Conservation (phyloP, 495 filamentous ascomycete species). For the Penicillium argentinense region DNA sequence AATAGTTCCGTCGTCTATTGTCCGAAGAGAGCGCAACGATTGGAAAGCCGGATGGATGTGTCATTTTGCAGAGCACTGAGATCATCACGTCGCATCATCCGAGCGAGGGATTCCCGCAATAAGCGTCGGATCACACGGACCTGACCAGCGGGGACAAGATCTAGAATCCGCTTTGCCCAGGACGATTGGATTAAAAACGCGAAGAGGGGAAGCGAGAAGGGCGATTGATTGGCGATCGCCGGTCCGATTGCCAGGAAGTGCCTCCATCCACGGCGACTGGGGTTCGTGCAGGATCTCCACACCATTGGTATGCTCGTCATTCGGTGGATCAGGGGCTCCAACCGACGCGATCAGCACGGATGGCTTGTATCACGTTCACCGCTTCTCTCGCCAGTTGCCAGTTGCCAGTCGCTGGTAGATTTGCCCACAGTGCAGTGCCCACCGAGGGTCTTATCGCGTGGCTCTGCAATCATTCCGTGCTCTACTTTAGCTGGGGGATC, state of each 20-base stretch:
- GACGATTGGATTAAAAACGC: not conserved
- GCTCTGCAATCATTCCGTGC: not conserved
- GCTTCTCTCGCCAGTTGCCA: conserved; percentile 21
- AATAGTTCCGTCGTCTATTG: not conserved
- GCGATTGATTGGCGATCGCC: conserved; percentile 15
- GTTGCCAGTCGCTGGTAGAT: too few relatives aligned
- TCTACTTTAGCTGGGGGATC: too few relatives aligned
- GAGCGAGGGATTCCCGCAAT: conserved; percentile 1
- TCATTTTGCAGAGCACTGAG: conserved; percentile 8
- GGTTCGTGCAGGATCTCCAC: conserved; percentile 27
- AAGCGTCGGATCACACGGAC: conserved; percentile 4
- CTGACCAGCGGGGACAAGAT: not conserved
- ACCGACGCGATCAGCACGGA: conserved; percentile 23
- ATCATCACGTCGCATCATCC: conserved; percentile 9
- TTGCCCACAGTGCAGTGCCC: too few relatives aligned
- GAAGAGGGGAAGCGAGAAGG: conserved; percentile 10
- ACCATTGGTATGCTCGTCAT: conserved; percentile 29
- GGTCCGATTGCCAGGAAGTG: conserved; percentile 7
- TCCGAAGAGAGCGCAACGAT: not conserved
- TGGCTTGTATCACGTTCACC: conserved; percentile 28
- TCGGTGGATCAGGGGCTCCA: conserved; percentile 31
- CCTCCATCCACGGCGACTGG: conserved; percentile 10
- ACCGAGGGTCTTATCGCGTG: conserved; percentile 14
- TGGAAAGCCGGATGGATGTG: conserved; percentile 7
- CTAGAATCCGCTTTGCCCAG: not conserved